Percentiles rank a stretch among this genome's conserved stretches.
phyloP scores from a whole-genome alignment of 345 rosid genomes.

The Capsella bursapastoris region DNA sequence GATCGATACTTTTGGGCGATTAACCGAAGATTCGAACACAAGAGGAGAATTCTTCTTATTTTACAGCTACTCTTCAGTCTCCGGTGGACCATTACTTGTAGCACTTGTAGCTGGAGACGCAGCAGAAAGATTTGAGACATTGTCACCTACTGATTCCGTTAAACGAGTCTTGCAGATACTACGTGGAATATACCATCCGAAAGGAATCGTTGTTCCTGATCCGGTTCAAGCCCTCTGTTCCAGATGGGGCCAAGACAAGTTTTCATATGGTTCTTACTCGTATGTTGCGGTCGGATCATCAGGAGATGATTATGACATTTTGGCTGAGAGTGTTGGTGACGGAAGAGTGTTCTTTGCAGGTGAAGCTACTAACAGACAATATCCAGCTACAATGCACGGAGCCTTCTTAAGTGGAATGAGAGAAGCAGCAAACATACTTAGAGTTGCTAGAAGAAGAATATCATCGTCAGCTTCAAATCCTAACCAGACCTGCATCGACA shows the following conservation, averaged over 20 bases:
- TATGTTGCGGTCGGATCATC: slow-evolving; percentile 92
- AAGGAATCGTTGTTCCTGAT: slow-evolving; percentile 95
- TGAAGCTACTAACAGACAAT: slow-evolving; percentile 93
- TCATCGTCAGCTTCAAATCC: slow-evolving; percentile 40
- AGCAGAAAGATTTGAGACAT: slow-evolving; percentile 73
- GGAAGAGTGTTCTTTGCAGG: slow-evolving; percentile 98
- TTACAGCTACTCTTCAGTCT: slow-evolving; percentile 87
- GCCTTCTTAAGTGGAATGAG: slow-evolving; percentile 98
- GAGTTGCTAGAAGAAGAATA: slow-evolving; percentile 72
- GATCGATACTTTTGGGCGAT: slow-evolving; percentile 88
- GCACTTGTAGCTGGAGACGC: slow-evolving; percentile 97
- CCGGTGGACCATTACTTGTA: slow-evolving; percentile 90
- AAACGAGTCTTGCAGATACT: slow-evolving; percentile 69
- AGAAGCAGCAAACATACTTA: slow-evolving; percentile 86
- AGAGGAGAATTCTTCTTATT: slow-evolving; percentile 96
- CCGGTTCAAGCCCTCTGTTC: slow-evolving; percentile 93
- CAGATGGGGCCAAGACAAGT: slow-evolving; percentile 90
- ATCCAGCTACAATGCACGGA: slow-evolving; percentile 99
- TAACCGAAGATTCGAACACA: slow-evolving; percentile 74
- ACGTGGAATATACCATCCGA: slow-evolving; percentile 83
- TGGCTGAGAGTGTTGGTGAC: slow-evolving; percentile 89
- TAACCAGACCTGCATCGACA: slow-evolving; percentile 27
- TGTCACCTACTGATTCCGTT: slow-evolving; percentile 90
- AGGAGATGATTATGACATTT: slow-evolving; percentile 94
- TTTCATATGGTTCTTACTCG: slow-evolving; percentile 86